Evolutionary conservation across 1,284 basidiomycete genomes (phyloP).

Genomic region (Trametes polyzona): DNA sequence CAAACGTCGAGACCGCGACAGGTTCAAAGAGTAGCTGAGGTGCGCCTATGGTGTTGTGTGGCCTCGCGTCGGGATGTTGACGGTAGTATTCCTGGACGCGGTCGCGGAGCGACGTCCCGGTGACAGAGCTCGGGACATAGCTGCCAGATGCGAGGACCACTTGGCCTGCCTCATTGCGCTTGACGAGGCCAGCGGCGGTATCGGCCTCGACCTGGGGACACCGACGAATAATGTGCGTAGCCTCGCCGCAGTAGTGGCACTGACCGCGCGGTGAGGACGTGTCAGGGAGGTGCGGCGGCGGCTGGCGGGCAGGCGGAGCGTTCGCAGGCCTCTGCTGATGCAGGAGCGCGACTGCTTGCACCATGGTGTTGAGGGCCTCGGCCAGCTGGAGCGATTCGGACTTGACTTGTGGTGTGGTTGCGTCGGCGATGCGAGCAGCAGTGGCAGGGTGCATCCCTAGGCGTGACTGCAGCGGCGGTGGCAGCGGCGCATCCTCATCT

Average conservation of each 20-base stretch:
- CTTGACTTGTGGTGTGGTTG: background rate
- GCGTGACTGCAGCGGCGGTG: background rate
- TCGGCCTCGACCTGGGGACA: conserved; percentile 12
- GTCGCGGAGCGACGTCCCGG: conserved; percentile 3
- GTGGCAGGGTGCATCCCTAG: background rate
- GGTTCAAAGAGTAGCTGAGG: background rate
- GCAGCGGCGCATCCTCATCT: background rate
- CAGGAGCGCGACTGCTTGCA: background rate
- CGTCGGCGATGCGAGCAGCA: too few species aligned
- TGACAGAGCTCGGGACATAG: conserved; percentile 5
- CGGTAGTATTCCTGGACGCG: conserved; percentile 10
- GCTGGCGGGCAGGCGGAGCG: background rate
- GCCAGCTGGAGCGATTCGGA: background rate
- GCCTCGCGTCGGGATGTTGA: background rate
- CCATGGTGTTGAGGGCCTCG: background rate
- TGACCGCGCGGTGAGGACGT: background rate
- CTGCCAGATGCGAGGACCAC: conserved; percentile 9
- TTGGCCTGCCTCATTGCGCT: conserved; percentile 6
- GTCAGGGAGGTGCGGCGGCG: background rate
- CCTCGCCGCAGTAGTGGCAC: conserved; percentile 7
- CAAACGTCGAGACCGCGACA: background rate
- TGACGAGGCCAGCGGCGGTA: background rate
- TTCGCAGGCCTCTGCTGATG: background rate
- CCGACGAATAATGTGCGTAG: background rate
- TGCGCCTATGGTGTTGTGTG: background rate